These are phyloP conservation scores for Funneliformis geosporum DNA, from an alignment of 192 early-diverging fungal genomes.

Conservation along the genomic window DNA sequence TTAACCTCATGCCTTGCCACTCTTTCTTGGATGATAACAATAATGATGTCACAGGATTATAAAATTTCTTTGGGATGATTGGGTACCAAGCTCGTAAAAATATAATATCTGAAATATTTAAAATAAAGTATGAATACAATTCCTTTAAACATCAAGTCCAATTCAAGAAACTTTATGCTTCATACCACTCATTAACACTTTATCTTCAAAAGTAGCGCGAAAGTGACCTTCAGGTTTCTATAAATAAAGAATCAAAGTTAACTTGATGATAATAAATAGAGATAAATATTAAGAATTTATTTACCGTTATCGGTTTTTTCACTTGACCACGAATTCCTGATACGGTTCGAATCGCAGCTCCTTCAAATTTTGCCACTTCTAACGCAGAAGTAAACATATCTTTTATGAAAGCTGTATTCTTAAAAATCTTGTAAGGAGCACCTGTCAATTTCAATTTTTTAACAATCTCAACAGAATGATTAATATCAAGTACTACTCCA, in stretches of 20 bases:
- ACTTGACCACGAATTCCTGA: conserved; percentile 97
- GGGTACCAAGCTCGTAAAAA: conserved; percentile 98
- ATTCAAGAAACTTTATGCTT: no score
- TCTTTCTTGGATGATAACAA: conserved; percentile 71
- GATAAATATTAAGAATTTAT: conserved; percentile 7
- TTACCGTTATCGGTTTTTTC: conserved; percentile 80
- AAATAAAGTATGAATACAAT: conserved; percentile 1
- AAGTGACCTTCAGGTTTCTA: conserved; percentile 87
- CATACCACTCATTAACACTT: conserved; percentile 87
- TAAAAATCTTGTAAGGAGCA: conserved; percentile 90
- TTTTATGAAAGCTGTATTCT: conserved; percentile 96
- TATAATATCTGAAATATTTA: conserved; percentile 85
- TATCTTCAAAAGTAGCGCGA: conserved; percentile 98
- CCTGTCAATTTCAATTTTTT: conserved; percentile 99
- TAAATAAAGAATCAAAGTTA: neutral
- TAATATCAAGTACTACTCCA: conserved; percentile 91
- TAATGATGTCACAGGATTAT: conserved; percentile 96
- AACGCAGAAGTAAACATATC: conserved; percentile 97
- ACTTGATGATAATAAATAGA: neutral
- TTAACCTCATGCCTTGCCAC: conserved; percentile 89
- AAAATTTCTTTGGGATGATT: conserved; percentile 92
- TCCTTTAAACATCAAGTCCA: neutral
- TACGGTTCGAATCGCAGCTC: conserved; percentile 93
- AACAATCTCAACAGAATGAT: conserved; percentile 91
- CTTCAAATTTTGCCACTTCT: conserved; percentile 99